Conservation (phyloP, 176 grass and related monocot genomes). For the Phragmites australis region DNA sequence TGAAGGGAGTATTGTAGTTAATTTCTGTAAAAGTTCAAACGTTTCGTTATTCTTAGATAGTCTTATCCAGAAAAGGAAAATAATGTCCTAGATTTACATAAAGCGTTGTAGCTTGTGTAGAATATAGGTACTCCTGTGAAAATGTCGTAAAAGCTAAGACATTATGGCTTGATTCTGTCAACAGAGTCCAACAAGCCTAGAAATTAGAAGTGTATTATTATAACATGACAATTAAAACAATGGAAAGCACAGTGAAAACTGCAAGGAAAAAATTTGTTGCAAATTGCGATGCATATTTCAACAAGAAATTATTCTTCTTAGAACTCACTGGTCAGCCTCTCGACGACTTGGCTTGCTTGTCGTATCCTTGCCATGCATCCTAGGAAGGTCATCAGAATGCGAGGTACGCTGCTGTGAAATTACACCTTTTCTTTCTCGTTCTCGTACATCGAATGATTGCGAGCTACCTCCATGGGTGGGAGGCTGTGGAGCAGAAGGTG, state of each 20-base stretch:
- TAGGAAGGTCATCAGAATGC: conserved; percentile 70
- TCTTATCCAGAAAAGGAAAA: not conserved
- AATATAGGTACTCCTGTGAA: not conserved
- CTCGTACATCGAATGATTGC: conserved; percentile 62
- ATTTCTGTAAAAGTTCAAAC: conserved; percentile 6
- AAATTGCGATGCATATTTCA: conserved; percentile 32
- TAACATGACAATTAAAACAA: not conserved
- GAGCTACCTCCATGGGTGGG: conserved; percentile 49
- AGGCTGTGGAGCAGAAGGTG: conserved; percentile 63
- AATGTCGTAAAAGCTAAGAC: not conserved
- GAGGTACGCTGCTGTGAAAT: conserved; percentile 63
- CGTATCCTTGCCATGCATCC: conserved; percentile 82
- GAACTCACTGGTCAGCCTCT: conserved; percentile 90
- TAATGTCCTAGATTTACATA: not conserved
- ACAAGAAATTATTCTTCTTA: conserved; percentile 32
- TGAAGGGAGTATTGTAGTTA: not conserved
- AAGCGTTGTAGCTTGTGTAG: not conserved
- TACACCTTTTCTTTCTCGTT: conserved; percentile 80
- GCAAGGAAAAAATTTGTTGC: not conserved
- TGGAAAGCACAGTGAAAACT: not conserved
- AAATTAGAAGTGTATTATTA: not conserved
- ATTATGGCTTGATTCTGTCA: conserved; percentile 1
- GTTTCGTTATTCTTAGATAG: not conserved
- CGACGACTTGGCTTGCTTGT: conserved; percentile 81
- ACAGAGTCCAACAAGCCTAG: not conserved